These are phyloP conservation scores for Brassica carinata DNA, from an alignment of 345 rosid genomes.

Conservation along the genomic window DNA sequence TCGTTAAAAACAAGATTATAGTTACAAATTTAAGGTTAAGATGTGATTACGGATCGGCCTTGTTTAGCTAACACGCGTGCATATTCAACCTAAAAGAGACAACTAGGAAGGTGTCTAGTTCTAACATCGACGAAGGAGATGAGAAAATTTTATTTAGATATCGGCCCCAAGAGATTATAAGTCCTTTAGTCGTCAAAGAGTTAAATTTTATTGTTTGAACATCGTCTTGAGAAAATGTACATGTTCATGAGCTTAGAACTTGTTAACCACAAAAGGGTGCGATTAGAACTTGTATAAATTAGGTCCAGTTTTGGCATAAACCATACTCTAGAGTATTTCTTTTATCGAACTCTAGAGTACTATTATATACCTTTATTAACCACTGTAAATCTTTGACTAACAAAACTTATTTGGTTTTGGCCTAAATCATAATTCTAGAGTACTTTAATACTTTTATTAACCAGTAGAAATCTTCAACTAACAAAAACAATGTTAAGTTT, in stretches of 20 bases:
- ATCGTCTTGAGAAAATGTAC: not conserved
- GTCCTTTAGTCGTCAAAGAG: not conserved
- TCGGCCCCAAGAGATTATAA: not conserved
- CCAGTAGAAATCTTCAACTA: not conserved
- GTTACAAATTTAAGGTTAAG: not conserved
- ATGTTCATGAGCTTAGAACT: not conserved
- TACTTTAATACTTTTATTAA: not conserved
- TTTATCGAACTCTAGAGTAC: not conserved
- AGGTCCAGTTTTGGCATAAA: not conserved
- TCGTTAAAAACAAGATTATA: not conserved
- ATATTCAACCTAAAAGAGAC: not conserved
- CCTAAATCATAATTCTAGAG: not conserved
- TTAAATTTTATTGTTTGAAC: not conserved
- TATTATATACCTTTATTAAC: too few species aligned
- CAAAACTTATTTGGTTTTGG: not conserved
- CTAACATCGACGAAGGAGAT: not conserved
- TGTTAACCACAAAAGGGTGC: too few species aligned
- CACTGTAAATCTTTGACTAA: not conserved
- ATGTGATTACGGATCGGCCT: not conserved
- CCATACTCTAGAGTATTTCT: not conserved
- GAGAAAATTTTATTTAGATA: not conserved
- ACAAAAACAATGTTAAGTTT: not conserved
- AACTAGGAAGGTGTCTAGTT: not conserved
- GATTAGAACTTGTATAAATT: not conserved
- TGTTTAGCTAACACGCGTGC: not conserved